These are phyloP conservation scores for Crithidia mellificae DNA, from an alignment of 208 protist species.

Conservation along the genomic window DNA sequence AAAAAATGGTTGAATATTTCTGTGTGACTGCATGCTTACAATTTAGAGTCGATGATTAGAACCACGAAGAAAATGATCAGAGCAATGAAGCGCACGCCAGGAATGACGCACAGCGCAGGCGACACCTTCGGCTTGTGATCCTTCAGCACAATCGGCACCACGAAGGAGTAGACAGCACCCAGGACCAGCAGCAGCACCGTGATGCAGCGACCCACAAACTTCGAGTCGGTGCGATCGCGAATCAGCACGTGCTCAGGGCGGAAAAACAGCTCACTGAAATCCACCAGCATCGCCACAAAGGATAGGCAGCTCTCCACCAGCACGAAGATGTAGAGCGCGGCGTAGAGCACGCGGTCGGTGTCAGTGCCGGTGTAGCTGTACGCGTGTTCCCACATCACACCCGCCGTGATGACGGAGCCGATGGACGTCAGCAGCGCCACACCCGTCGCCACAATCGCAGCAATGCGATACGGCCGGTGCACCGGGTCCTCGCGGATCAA, in stretches of 20 bases:
- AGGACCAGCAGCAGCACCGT: slow-evolving; percentile 12
- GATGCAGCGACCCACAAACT: slow-evolving; percentile 17
- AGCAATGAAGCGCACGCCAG: slow-evolving; percentile 9
- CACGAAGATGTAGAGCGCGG: slow-evolving; percentile 15
- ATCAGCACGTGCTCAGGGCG: slow-evolving; percentile 2
- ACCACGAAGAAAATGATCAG: slow-evolving; percentile 11
- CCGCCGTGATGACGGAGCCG: slow-evolving; percentile 14
- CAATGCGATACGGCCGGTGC: slow-evolving; percentile 11
- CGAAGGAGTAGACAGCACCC: slow-evolving; percentile 11
- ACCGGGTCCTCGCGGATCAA: background rate
- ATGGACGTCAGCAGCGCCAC: slow-evolving; percentile 10
- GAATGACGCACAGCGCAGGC: slow-evolving; percentile 8
- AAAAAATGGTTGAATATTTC: background rate
- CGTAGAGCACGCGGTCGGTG: slow-evolving; percentile 16
- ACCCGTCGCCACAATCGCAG: slow-evolving; percentile 4
- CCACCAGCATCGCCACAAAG: slow-evolving; percentile 9
- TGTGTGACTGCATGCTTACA: background rate
- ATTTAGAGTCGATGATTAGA: background rate
- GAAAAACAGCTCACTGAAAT: slow-evolving; percentile 19
- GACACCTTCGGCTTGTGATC: slow-evolving; percentile 7
- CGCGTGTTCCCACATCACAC: slow-evolving; percentile 10
- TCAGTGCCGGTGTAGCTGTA: slow-evolving; percentile 6
- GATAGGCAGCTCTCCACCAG: slow-evolving; percentile 9
- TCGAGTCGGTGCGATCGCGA: background rate
- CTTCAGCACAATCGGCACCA: slow-evolving; percentile 18